Conservation (phyloP, 1,284 basidiomycete genomes). For the Wolfiporia cocos region DNA sequence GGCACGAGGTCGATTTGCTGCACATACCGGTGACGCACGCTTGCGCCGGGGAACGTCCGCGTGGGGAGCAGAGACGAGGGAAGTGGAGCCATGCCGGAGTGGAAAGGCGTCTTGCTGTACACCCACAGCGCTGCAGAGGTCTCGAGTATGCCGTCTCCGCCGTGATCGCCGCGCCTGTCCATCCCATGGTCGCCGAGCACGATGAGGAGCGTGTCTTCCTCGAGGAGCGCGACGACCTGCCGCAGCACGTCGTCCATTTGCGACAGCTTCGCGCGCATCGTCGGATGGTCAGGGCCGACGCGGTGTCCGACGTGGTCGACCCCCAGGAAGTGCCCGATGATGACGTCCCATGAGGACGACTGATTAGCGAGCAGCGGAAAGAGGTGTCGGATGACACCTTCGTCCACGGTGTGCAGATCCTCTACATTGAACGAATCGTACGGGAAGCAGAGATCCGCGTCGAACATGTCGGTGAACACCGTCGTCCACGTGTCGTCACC, state of each 20-base stretch:
- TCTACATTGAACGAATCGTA: constrained; percentile 99
- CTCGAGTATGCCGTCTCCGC: constrained; percentile 86
- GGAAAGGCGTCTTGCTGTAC: constrained; percentile 66
- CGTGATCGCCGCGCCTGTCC: constrained; percentile 94
- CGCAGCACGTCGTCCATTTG: constrained; percentile 85
- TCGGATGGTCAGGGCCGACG: constrained; percentile 83
- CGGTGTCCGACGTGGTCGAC: constrained; percentile 97
- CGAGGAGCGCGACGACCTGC: constrained; percentile 60
- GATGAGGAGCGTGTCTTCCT: constrained; percentile 85
- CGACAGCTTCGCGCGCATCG: constrained; percentile 79
- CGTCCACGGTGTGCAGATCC: constrained; percentile 93
- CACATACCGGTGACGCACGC: constrained; percentile 55
- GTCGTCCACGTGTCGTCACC: constrained; percentile 97
- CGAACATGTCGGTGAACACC: constrained; percentile 79
- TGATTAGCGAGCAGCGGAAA: constrained; percentile 64
- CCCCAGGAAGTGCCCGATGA: constrained; percentile 94
- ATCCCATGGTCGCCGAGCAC: constrained; percentile 97
- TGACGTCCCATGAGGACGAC: constrained; percentile 69
- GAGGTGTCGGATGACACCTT: constrained; percentile 82
- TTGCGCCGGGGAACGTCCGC: constrained; percentile 58
- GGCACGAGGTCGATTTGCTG: constrained; percentile 96
- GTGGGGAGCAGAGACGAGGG: constrained; percentile 45
- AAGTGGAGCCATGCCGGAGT: constrained; percentile 33
- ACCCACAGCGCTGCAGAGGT: constrained; percentile 88
- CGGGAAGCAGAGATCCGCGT: constrained; percentile 66